Evolutionary conservation across 2,329 filamentous ascomycete species (phyloP).

Genomic region (Falciphora oryzae): DNA sequence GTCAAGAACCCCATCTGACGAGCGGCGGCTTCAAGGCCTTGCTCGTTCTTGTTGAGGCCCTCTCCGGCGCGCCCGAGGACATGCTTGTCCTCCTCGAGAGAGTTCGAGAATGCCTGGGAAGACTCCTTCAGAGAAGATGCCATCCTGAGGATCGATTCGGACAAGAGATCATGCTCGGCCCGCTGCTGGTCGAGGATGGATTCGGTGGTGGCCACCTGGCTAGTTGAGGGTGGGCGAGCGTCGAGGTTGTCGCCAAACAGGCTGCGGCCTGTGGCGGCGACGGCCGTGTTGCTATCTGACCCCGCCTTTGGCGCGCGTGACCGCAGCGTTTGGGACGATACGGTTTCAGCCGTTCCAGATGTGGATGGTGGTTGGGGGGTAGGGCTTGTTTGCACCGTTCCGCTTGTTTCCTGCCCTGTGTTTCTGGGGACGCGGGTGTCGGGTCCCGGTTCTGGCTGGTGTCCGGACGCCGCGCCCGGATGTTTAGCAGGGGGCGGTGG

Average conservation of each 20-base stretch:
- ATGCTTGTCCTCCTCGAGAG: conserved; percentile 67
- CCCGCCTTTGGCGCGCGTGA: conserved; percentile 17
- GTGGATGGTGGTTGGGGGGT: too few relatives aligned
- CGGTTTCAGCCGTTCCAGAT: conserved; percentile 14
- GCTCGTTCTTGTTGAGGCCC: conserved; percentile 71
- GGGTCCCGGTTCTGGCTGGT: neutral
- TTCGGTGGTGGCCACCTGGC: conserved; percentile 51
- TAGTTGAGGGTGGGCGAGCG: conserved; percentile 36
- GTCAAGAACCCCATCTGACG: conserved; percentile 71
- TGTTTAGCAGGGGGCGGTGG: neutral
- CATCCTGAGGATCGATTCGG: conserved; percentile 73
- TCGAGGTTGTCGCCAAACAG: conserved; percentile 15
- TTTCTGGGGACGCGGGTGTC: neutral
- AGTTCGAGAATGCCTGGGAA: conserved; percentile 63
- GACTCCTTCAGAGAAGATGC: conserved; percentile 72
- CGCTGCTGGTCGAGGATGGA: conserved; percentile 71
- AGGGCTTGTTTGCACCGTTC: too few relatives aligned
- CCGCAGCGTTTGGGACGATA: conserved; percentile 29
- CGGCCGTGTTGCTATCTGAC: conserved; percentile 7
- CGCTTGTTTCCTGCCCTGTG: neutral
- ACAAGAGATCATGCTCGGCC: conserved; percentile 76
- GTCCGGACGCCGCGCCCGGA: too few relatives aligned
- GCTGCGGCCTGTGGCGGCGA: conserved; percentile 11
- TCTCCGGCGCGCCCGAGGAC: conserved; percentile 65
- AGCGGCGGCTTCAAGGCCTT: conserved; percentile 69